Conservation (phyloP, 495 filamentous ascomycete genomes). For the Trypethelium eluteriae region DNA sequence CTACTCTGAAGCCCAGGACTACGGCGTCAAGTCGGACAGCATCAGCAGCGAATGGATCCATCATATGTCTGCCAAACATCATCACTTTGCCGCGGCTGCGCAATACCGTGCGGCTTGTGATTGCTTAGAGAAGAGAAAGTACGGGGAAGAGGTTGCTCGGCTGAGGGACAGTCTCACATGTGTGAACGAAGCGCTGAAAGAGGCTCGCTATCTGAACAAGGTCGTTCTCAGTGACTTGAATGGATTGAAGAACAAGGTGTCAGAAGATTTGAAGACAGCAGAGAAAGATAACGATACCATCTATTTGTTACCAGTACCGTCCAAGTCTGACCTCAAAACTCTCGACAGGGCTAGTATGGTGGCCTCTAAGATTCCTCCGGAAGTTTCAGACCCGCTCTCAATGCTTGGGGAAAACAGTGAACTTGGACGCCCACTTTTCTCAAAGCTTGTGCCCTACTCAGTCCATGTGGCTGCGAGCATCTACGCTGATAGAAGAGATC, state of each 20-base stretch:
- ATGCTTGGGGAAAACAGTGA: slow-evolving; percentile 71
- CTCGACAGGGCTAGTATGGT: slow-evolving; percentile 90
- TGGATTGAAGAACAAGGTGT: slow-evolving; percentile 69
- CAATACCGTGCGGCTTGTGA: slow-evolving; percentile 92
- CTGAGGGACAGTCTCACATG: slow-evolving; percentile 73
- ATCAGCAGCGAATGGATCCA: slow-evolving; percentile 97
- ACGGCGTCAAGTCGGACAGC: slow-evolving; percentile 75
- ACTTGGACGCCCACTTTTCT: slow-evolving; percentile 77
- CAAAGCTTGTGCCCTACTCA: slow-evolving; percentile 88
- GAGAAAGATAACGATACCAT: slow-evolving; percentile 97
- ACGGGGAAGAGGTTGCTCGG: slow-evolving; percentile 90
- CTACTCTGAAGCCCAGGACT: slow-evolving; percentile 76
- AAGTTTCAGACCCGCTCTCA: slow-evolving; percentile 71
- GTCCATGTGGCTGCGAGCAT: slow-evolving; percentile 93
- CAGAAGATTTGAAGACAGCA: slow-evolving; percentile 81
- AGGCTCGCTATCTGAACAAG: slow-evolving; percentile 78
- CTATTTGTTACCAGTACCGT: slow-evolving; percentile 76
- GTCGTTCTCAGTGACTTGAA: slow-evolving; percentile 75
- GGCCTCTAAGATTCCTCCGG: slow-evolving; percentile 64
- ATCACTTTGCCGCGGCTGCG: slow-evolving; percentile 93
- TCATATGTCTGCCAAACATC: slow-evolving; percentile 93
- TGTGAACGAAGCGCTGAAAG: slow-evolving; percentile 79
- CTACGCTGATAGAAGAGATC: slow-evolving; percentile 84
- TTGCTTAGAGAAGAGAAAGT: slow-evolving; percentile 86
- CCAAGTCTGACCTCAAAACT: slow-evolving; percentile 78